A percentile compares a stretch with the other conserved stretches of the same genome.
Conservation (phyloP, 257 asterid species). For the Solanum etuberosum region DNA sequence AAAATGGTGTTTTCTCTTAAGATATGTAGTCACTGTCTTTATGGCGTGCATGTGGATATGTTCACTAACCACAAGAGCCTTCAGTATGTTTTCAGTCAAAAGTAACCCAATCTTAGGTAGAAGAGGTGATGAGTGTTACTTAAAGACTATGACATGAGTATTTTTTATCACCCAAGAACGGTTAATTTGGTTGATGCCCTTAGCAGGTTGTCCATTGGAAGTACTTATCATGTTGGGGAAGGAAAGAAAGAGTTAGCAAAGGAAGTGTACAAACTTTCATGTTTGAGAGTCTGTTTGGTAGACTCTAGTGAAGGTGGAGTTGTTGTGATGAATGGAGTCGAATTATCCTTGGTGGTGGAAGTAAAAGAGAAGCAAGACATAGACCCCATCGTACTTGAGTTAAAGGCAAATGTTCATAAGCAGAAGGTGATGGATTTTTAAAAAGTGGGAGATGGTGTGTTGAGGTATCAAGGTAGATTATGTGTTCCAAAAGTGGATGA, state of each 20-base stretch:
- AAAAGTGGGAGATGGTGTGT: background rate
- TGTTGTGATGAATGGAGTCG: background rate
- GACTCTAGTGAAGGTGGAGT: background rate
- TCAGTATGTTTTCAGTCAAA: too few relatives aligned
- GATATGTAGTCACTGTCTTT: too few relatives aligned
- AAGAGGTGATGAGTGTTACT: too few relatives aligned
- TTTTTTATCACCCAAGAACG: too few relatives aligned
- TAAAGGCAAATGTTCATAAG: background rate
- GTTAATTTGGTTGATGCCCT: background rate
- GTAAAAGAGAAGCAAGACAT: background rate
- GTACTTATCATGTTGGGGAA: background rate
- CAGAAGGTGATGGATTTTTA: background rate
- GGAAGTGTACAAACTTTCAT: background rate
- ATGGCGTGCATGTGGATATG: too few relatives aligned
- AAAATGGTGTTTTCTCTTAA: too few relatives aligned
- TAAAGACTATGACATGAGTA: too few relatives aligned
- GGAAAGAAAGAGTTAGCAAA: background rate
- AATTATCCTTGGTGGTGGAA: background rate
- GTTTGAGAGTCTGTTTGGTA: background rate
- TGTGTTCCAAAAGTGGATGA: background rate
- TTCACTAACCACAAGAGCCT: too few relatives aligned
- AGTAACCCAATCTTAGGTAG: too few relatives aligned
- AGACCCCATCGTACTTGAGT: background rate
- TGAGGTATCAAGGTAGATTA: background rate
- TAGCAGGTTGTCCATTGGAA: background rate